Percentiles rank a stretch among this genome's conserved stretches.
These are phyloP conservation scores for Trichomonas gallinae DNA, from an alignment of 208 protist species.

Conservation along the genomic window DNA sequence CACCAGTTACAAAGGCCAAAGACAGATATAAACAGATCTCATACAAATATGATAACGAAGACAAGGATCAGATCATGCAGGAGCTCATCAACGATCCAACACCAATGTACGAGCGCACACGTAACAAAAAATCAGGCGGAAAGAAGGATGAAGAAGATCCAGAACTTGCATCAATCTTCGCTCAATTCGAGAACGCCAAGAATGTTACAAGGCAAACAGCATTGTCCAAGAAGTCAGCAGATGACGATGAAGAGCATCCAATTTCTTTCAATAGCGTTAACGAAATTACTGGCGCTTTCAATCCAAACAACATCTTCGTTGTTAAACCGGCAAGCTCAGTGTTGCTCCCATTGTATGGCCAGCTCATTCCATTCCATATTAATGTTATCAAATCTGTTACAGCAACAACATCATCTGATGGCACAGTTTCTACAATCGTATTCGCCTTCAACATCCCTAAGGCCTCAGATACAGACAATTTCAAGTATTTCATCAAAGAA, in stretches of 20 bases:
- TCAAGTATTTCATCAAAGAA: not conserved
- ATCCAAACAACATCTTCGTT: not conserved
- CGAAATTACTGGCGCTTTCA: not conserved
- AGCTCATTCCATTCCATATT: not conserved
- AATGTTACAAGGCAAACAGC: no score
- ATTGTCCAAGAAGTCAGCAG: not conserved
- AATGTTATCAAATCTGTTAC: not conserved
- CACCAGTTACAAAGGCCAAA: not conserved
- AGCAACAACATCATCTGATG: not conserved
- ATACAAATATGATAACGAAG: not conserved
- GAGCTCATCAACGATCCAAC: not conserved
- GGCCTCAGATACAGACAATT: not conserved
- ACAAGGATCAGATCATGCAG: not conserved
- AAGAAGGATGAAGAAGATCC: not conserved
- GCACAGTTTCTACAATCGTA: not conserved
- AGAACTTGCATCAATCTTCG: not conserved
- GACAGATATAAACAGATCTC: not conserved
- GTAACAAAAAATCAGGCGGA: not conserved
- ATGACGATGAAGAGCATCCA: not conserved
- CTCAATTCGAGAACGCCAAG: not conserved
- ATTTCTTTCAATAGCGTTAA: not conserved
- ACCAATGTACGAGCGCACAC: not conserved
- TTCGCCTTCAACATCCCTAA: not conserved
- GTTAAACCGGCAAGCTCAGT: not conserved
- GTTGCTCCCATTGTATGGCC: not conserved